These are phyloP conservation scores for Fusarium sp. DNA, from an alignment of 2,329 filamentous ascomycete genomes.

Conservation along the genomic window DNA sequence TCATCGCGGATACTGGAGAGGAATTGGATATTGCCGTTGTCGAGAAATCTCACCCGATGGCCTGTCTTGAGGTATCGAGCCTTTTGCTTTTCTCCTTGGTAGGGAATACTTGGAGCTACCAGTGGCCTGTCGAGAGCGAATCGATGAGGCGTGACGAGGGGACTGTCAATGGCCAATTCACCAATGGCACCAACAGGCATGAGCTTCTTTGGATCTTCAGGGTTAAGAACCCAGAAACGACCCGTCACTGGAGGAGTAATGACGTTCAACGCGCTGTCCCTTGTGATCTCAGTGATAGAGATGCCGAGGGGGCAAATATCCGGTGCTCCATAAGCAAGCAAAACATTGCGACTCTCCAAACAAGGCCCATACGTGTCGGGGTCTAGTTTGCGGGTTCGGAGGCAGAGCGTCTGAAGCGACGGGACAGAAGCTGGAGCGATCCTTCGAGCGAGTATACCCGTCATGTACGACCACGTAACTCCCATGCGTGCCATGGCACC, in stretches of 20 bases:
- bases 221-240: constrained; percentile 65
- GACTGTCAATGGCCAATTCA: constrained; percentile 71
- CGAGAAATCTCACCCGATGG: constrained; percentile 62
- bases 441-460: constrained; percentile 67
- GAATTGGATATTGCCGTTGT: constrained; percentile 62
- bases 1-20: constrained; percentile 59
- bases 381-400: constrained; percentile 63
- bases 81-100: constrained; percentile 41
- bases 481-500: constrained; percentile 63
- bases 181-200: constrained; percentile 67
- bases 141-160: constrained; percentile 51
- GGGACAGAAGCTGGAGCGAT: constrained; percentile 54
- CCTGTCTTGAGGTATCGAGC: constrained; percentile 63
- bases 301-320: constrained; percentile 65
- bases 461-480: constrained; percentile 67
- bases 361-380: constrained; percentile 62
- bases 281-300: constrained; percentile 59
- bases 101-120: constrained; percentile 36
- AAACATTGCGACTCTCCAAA: constrained; percentile 58
- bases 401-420: constrained; percentile 57
- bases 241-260: constrained; percentile 63
- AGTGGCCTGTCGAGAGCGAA: constrained; percentile 49
- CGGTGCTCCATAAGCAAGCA: constrained; percentile 64
- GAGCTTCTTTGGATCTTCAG: constrained; percentile 62
- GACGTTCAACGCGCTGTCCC: constrained; percentile 52